These are phyloP conservation scores for Cordyceps cicadae DNA, from an alignment of 2,329 filamentous ascomycete genomes.

Conservation along the genomic window DNA sequence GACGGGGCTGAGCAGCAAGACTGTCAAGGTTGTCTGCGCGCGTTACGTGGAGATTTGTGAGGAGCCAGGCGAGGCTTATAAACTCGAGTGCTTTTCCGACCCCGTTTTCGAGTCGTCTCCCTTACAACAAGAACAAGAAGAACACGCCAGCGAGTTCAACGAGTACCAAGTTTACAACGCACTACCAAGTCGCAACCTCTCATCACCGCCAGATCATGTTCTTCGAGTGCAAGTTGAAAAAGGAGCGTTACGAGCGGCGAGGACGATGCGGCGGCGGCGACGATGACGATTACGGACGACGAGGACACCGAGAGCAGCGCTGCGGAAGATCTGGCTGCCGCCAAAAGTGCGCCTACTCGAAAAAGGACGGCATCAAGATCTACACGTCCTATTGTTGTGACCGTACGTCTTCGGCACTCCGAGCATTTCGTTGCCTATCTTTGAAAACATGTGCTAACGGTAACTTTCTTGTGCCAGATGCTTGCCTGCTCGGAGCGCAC, in stretches of 20 bases:
- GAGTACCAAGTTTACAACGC: background rate
- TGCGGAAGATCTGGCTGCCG: background rate
- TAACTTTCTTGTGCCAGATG: background rate
- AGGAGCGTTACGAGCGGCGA: background rate
- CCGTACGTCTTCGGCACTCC: background rate
- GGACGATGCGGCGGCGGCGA: background rate
- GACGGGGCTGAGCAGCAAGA: background rate
- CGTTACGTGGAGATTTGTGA: too few species aligned
- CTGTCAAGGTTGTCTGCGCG: background rate
- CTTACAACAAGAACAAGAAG: too few species aligned
- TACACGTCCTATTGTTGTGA: background rate
- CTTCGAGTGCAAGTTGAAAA: background rate
- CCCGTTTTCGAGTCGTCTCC: too few species aligned
- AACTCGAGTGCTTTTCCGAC: too few species aligned
- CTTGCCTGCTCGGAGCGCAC: background rate
- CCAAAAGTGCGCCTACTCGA: background rate
- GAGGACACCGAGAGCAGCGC: background rate
- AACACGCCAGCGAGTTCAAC: too few species aligned
- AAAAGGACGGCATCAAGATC: background rate
- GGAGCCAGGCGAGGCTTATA: too few species aligned
- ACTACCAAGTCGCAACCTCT: background rate
- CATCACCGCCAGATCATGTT: background rate
- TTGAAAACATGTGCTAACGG: background rate
- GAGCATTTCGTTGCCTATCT: too few species aligned
- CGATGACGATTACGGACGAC: background rate